Percentiles rank a stretch among this genome's conserved stretches.
Conservation (phyloP, 768 basidiomycete genomes). For the Trametes cubensis region DNA sequence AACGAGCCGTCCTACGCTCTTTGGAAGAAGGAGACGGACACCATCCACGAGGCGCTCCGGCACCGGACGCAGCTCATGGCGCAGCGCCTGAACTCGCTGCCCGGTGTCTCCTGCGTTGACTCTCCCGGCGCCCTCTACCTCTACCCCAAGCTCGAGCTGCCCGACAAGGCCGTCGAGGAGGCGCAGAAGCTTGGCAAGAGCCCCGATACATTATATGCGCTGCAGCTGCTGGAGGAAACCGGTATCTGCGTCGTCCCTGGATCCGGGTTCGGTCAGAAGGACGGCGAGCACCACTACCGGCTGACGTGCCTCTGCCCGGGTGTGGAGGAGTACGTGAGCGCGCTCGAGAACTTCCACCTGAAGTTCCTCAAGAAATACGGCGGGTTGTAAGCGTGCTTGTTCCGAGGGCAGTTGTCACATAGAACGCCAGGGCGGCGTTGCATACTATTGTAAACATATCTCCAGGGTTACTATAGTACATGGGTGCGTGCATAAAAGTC, state of each 20-base stretch:
- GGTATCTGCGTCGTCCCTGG: slow-evolving; percentile 96
- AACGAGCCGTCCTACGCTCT: slow-evolving; percentile 76
- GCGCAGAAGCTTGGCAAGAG: slow-evolving; percentile 73
- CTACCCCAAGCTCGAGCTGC: slow-evolving; percentile 81
- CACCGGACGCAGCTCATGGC: slow-evolving; percentile 75
- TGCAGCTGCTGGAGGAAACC: slow-evolving; percentile 81
- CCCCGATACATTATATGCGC: slow-evolving; percentile 88
- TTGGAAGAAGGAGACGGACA: slow-evolving; percentile 83
- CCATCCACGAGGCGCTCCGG: slow-evolving; percentile 75
- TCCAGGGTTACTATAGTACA: too few relatives aligned
- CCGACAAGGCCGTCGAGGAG: slow-evolving; percentile 69
- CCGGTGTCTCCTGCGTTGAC: slow-evolving; percentile 88
- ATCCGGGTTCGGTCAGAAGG: slow-evolving; percentile 91
- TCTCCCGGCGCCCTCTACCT: slow-evolving; percentile 94
- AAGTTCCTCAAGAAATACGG: slow-evolving; percentile 59
- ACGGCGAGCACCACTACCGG: slow-evolving; percentile 88
- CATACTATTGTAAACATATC: too few relatives aligned
- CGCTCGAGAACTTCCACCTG: slow-evolving; percentile 76
- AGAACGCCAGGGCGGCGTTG: too few relatives aligned
- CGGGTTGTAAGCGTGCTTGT: slow-evolving; percentile 7
- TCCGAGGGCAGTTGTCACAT: too few relatives aligned
- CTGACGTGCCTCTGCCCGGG: slow-evolving; percentile 94
- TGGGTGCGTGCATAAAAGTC: too few relatives aligned
- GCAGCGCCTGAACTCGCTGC: slow-evolving; percentile 73
- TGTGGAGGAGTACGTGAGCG: slow-evolving; percentile 88